Base-by-base conservation (phyloP, 768 basidiomycete genomes). In the Exidia glandulosa region DNA sequence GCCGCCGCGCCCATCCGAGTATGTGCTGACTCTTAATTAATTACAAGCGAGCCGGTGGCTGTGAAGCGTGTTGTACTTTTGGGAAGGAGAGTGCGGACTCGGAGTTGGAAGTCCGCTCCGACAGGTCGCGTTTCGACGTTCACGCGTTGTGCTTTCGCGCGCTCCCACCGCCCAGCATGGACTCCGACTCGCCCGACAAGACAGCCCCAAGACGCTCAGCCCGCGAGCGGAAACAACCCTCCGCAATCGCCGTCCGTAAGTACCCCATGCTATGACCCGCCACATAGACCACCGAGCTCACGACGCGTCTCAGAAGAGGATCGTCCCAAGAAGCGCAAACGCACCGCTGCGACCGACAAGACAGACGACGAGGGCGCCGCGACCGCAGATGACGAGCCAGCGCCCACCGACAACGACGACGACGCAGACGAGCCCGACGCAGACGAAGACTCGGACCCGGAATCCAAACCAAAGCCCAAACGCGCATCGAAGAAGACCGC, bases 141-240 rank as follows among this genome's bases (percentile, higher is more conserved):
- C n/a, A n/a, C n/a, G n/a, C n/a, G n/a, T n/a, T 3, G 41, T 23
- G 41, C 19, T 25, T n/a, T 45, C 41, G 41, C 41, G 41, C 41
- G 3, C 6, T 19, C 41, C 41, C 16, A 23, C 41, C 23, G 5
- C 16, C 23, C 41, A 12, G 41, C 41, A 19, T 12, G 23, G 41
- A 45, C 19, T 45, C 16, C 41, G 9, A 45, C 41, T 45, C 41
- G 16, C 6, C 19, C 19, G 16, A 10, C 16, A 6, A 45, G 41
- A 14, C 72, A 3, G 73, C 69, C 16, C 76, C 77, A 2, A 74
- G 81, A 48, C 73, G 81, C 58, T 89, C 88, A 25, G 86, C 86
- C 61, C 74, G 87, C 68, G 87, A 89, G 61, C 80, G 76, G 67
- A 90, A 86, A 69, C 69, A 73, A n/a, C 78, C 77, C 7, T 73